A percentile compares a stretch with the other conserved stretches of the same genome.
Evolutionary conservation across 768 basidiomycete species (phyloP).

Genomic region (Leucocoprinus birnbaumii): DNA sequence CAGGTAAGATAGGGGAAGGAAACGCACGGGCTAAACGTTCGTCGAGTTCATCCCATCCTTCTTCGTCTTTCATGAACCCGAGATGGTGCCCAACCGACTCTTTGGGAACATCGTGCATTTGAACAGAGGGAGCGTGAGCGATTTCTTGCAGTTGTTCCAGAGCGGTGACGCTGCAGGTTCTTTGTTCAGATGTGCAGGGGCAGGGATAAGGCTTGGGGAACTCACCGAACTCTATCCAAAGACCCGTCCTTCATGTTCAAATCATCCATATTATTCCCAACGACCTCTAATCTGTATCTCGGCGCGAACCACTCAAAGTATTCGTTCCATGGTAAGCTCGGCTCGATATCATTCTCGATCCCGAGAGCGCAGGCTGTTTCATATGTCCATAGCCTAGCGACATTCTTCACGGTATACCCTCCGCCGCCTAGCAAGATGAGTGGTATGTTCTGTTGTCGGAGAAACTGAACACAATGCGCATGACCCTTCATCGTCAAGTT

Average conservation of each 20-base stretch:
- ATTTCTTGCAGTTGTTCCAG: conserved; percentile 41
- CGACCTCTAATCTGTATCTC: conserved; percentile 88
- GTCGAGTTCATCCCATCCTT: conserved; percentile 61
- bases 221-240: conserved; percentile 75
- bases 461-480: conserved; percentile 84
- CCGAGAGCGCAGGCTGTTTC: conserved; percentile 97
- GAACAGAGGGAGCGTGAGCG: conserved; percentile 76
- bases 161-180: conserved; percentile 27
- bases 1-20: neutral
- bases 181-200: neutral
- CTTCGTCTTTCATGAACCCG: conserved; percentile 49
- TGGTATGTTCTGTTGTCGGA: conserved; percentile 80
- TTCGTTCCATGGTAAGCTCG: conserved; percentile 79
- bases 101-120: conserved; percentile 78
- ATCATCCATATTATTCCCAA: conserved; percentile 93
- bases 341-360: conserved; percentile 72
- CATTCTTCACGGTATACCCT: conserved; percentile 97
- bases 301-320: conserved; percentile 99
- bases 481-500: conserved; percentile 96
- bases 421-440: conserved; percentile 93
- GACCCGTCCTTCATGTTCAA: conserved; percentile 80
- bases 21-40: conserved; percentile 68
- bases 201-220: neutral
- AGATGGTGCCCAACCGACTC: conserved; percentile 66
- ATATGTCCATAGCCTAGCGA: conserved; percentile 92